Conservation (phyloP, 352 stramenopile species). For the Phytophthora macrochlamydospora region DNA sequence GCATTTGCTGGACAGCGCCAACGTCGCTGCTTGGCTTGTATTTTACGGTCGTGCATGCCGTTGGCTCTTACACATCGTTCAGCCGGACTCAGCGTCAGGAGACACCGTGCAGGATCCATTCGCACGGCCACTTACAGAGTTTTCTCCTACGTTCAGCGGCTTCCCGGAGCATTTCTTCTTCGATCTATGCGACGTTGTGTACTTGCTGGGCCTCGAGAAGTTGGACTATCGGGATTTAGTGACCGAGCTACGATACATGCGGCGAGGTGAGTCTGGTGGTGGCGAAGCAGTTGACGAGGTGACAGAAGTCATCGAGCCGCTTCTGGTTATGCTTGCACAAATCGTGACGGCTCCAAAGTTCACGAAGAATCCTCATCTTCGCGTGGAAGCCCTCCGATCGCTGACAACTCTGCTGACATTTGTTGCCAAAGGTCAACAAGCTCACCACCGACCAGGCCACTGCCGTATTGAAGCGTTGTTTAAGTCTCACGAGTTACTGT, state of each 20-base stretch:
- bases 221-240: slow-evolving; percentile 38
- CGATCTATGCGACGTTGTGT: slow-evolving; percentile 69
- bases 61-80: slow-evolving; percentile 51
- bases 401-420: slow-evolving; percentile 64
- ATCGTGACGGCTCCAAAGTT: slow-evolving; percentile 54
- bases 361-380: slow-evolving; percentile 76
- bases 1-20: slow-evolving; percentile 56
- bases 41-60: slow-evolving; percentile 62
- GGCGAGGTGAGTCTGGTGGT: neutral
- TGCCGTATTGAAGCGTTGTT: slow-evolving; percentile 44
- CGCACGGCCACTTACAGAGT: slow-evolving; percentile 43
- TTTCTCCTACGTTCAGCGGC: slow-evolving; percentile 48
- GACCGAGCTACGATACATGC: slow-evolving; percentile 20
- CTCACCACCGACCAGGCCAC: slow-evolving; percentile 29
- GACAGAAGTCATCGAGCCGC: slow-evolving; percentile 51
- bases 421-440: slow-evolving; percentile 54
- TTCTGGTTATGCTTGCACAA: slow-evolving; percentile 70
- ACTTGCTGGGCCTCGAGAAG: slow-evolving; percentile 57
- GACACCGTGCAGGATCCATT: slow-evolving; percentile 46
- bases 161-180: slow-evolving; percentile 82
- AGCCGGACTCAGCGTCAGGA: slow-evolving; percentile 2
- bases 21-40: slow-evolving; percentile 58
- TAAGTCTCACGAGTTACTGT: slow-evolving; percentile 44
- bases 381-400: slow-evolving; percentile 64
- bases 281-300: slow-evolving; percentile 24